Conservation (phyloP, 2,329 filamentous ascomycete genomes). For the Thelonectria rubi region DNA sequence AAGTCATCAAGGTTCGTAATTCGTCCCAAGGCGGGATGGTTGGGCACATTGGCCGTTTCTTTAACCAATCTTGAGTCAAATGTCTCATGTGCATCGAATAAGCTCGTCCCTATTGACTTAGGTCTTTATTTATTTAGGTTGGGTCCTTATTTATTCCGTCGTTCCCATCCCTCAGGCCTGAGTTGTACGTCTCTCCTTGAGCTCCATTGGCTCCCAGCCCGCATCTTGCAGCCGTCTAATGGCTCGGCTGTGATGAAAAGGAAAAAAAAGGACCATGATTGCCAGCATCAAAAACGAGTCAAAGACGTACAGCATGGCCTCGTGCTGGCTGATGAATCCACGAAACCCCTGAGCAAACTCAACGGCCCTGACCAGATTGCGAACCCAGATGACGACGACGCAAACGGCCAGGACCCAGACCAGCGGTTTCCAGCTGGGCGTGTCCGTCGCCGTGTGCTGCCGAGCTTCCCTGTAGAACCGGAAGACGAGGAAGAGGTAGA, state of each 20-base stretch:
- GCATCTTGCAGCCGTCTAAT: neutral
- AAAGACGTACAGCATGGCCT: constrained; percentile 14
- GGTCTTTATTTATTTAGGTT: too few species aligned
- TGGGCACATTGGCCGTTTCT: too few species aligned
- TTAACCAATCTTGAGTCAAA: too few species aligned
- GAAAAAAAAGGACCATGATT: neutral
- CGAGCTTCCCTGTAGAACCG: neutral
- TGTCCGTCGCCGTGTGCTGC: neutral
- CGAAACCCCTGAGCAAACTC: constrained; percentile 25
- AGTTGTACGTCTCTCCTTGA: too few species aligned
- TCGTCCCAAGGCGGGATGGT: too few species aligned
- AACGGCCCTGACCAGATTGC: constrained; percentile 21
- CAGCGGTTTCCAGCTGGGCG: constrained; percentile 8
- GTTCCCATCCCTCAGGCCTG: too few species aligned
- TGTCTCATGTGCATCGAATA: too few species aligned
- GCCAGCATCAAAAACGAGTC: constrained; percentile 5
- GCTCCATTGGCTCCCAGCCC: neutral
- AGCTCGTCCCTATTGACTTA: too few species aligned
- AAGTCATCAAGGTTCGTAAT: too few species aligned
- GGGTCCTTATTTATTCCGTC: too few species aligned
- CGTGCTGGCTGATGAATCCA: constrained; percentile 21
- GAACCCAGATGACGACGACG: constrained; percentile 21
- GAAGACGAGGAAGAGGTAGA: constrained; percentile 1
- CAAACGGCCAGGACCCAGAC: constrained; percentile 7
- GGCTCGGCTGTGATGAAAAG: neutral